Evolutionary conservation across 2,329 filamentous ascomycete species (phyloP), one percentile per base, ranked within the genome.

Genomic region (Beauveria bassiana): DNA sequence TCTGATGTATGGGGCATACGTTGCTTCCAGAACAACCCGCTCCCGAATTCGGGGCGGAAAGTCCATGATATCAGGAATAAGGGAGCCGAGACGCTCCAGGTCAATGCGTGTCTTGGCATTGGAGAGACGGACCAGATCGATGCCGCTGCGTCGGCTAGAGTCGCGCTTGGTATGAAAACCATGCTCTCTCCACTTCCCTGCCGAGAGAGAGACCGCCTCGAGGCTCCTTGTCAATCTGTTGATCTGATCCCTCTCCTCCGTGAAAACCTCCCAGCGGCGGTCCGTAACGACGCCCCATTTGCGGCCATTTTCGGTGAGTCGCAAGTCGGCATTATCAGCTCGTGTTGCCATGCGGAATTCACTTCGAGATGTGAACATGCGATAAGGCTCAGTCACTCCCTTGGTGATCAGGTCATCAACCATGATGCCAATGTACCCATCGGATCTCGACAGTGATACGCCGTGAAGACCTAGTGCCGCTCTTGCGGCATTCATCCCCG

Each of bases 391-490:
- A 2, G 90, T 93, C 34, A 99, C 95, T 53, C 95, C 95, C 75
- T 97, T 98, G 24, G 93, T 98, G 70, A 96, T 87, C 43, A 99
- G 85, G 72, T 99, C 95, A 74, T 99, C 95, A 69, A 99, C 93
- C 92, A 99, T 96, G 76, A 99, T 89, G 66, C 95, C 95, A 70
- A 99, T 98, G 73, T 97, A 99, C 14, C 91, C 92, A 73, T 99
- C 93, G 1, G 89, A 87, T 65, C 95, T 84, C 8, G 87, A 87
- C 34, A 99, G 78, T 0, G 83, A 83, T 64, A 96, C 80, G 0
- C 86, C 81, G 1, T 79, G 73, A 62, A 88, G 85, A 1, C 83
- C 83, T 64, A 85, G 82, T 0, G 93, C 85, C 1, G 87, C 82
- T n/a, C 95, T 83, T 2, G 93, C 95, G 1, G 95, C 95, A 70